Evolutionary conservation across 2,329 filamentous ascomycete genomes (phyloP).

Genomic region (Trichoderma guizhouense): DNA sequence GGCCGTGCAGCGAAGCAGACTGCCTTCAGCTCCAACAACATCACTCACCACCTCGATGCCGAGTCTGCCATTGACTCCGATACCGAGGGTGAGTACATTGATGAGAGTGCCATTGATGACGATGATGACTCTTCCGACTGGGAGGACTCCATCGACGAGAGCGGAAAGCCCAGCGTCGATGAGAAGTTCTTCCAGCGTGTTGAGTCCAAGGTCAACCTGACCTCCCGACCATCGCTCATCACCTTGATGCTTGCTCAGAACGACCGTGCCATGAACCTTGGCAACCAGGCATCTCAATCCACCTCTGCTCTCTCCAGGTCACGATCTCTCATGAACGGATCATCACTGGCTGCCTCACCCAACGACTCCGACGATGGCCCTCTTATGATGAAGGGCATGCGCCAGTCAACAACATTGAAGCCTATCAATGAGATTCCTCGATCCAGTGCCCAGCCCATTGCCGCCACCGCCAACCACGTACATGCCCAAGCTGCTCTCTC

Average conservation of each 20-base stretch:
- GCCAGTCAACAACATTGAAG: conserved; percentile 46
- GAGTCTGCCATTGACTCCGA: conserved; percentile 36
- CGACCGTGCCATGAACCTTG: conserved; percentile 67
- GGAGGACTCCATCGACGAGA: conserved; percentile 72
- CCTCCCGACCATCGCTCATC: conserved; percentile 82
- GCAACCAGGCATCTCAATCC: conserved; percentile 64
- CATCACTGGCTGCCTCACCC: conserved; percentile 47
- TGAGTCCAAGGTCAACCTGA: conserved; percentile 79
- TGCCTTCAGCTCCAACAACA: conserved; percentile 76
- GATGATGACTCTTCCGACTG: conserved; percentile 62
- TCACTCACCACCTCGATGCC: conserved; percentile 62
- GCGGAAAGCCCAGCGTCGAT: conserved; percentile 77
- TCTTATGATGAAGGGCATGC: conserved; percentile 61
- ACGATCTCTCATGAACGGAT: conserved; percentile 47
- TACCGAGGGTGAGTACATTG: conserved; percentile 61
- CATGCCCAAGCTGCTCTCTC: conserved; percentile 74
- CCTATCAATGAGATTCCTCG: conserved; percentile 62
- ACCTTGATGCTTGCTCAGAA: conserved; percentile 82
- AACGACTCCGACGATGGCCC: conserved; percentile 61
- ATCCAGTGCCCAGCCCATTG: conserved; percentile 72
- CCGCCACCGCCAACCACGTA: conserved; percentile 63
- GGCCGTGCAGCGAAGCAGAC: conserved; percentile 57
- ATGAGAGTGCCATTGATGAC: conserved; percentile 78
- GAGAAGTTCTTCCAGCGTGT: conserved; percentile 87
- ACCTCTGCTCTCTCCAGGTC: conserved; percentile 66